phyloP scores from a whole-genome alignment of 148 eudicot species.

The Heliosperma pusillum region DNA sequence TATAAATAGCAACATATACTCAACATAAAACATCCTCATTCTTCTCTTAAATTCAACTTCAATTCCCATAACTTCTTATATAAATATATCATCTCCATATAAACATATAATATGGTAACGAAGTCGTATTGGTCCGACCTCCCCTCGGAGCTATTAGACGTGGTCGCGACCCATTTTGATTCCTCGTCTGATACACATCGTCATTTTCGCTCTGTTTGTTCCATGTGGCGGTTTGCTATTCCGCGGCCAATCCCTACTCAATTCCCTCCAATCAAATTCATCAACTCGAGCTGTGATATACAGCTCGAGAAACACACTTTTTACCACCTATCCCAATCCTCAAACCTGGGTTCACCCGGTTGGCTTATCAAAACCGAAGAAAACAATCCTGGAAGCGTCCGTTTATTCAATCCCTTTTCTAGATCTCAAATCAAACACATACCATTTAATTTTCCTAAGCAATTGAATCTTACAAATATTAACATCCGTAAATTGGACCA shows the following conservation, averaged over 20 bases:
- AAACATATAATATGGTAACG: not conserved
- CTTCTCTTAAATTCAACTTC: not conserved
- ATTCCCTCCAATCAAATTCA: slow-evolving; percentile 18
- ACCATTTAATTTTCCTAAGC: slow-evolving; percentile 13
- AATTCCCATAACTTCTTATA: no score
- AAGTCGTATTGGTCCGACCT: slow-evolving; percentile 31
- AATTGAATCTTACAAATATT: slow-evolving; percentile 21
- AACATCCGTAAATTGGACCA: slow-evolving; percentile 21
- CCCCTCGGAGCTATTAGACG: slow-evolving; percentile 27
- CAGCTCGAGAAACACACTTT: slow-evolving; percentile 23
- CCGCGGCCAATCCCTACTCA: not conserved
- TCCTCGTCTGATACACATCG: slow-evolving; percentile 19
- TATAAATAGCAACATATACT: no score
- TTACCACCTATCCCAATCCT: slow-evolving; percentile 6
- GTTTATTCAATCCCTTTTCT: slow-evolving; percentile 25
- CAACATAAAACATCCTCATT: no score
- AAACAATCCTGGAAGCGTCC: slow-evolving; percentile 11
- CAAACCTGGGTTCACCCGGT: not conserved
- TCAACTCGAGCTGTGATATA: not conserved
- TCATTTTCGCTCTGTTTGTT: slow-evolving; percentile 29
- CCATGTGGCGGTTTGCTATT: slow-evolving; percentile 25
- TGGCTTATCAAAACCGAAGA: slow-evolving; percentile 34
- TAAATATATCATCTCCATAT: not conserved
- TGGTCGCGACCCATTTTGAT: slow-evolving; percentile 16
- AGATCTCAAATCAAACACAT: slow-evolving; percentile 15